Percentiles rank a stretch among this genome's conserved stretches.
These are phyloP conservation scores for Yamadazyma mexicana DNA, from an alignment of 1,139 yeast genomes.

Conservation along the genomic window DNA sequence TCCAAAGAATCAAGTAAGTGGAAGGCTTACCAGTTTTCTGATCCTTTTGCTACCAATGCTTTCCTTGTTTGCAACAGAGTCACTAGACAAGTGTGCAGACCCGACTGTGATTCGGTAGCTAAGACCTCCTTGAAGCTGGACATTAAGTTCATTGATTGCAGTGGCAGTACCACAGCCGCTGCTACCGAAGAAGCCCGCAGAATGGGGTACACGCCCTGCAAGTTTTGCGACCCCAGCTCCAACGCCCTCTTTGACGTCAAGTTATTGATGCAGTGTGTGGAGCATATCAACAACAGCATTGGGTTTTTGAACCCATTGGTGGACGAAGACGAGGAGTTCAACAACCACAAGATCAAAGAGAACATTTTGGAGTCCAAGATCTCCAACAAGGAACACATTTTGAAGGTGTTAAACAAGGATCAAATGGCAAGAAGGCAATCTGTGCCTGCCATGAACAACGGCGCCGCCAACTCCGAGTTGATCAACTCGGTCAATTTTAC, in stretches of 20 bases:
- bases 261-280: slow-evolving; percentile 59
- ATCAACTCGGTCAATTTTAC: slow-evolving; percentile 28
- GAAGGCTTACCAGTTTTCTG: slow-evolving; percentile 67
- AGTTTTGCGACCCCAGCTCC: slow-evolving; percentile 47
- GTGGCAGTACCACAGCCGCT: neutral
- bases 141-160: slow-evolving; percentile 35
- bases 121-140: slow-evolving; percentile 44
- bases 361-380: slow-evolving; percentile 35
- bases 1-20: slow-evolving; percentile 50
- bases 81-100: slow-evolving; percentile 54
- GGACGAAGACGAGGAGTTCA: slow-evolving; percentile 47
- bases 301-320: slow-evolving; percentile 56
- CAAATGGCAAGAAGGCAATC: slow-evolving; percentile 21
- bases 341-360: slow-evolving; percentile 39
- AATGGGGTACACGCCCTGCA: slow-evolving; percentile 53
- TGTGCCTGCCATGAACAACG: slow-evolving; percentile 25
- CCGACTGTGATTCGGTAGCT: slow-evolving; percentile 62
- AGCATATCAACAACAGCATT: slow-evolving; percentile 53
- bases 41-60: slow-evolving; percentile 63
- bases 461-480: slow-evolving; percentile 15
- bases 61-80: slow-evolving; percentile 53
- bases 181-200: slow-evolving; percentile 36
- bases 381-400: slow-evolving; percentile 27
- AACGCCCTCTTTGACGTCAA: slow-evolving; percentile 49
- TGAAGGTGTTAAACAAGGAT: slow-evolving; percentile 23